Conservation (phyloP, 306 rosid genomes). For the Vicia villosa region DNA sequence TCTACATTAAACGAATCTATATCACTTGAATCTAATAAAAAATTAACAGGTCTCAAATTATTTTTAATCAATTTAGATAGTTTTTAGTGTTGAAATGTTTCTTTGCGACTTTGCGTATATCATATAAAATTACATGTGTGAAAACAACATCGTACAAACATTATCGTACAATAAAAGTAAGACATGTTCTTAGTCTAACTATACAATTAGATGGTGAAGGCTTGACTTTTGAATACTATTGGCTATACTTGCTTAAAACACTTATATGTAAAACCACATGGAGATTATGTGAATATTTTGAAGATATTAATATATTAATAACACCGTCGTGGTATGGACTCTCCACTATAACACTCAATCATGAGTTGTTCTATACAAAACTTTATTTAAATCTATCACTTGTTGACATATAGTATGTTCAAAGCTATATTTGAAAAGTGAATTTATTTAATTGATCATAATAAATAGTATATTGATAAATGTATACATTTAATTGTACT, state of each 20-base stretch:
- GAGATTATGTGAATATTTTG: constrained; percentile 14
- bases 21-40: no score
- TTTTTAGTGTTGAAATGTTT: no score
- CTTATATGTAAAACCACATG: constrained; percentile 28
- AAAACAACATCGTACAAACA: constrained; percentile 4
- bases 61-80: no score
- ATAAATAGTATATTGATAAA: neutral
- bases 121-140: neutral
- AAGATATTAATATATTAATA: neutral
- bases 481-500: constrained; percentile 20
- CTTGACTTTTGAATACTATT: constrained; percentile 38
- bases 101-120: no score
- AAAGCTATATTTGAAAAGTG: neutral
- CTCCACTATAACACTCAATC: constrained; percentile 39
- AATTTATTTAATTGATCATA: neutral
- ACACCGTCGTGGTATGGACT: neutral
- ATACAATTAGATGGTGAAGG: neutral
- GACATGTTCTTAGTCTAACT: neutral
- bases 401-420: no score
- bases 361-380: constrained; percentile 21
- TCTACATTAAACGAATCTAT: no score
- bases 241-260: constrained; percentile 8
- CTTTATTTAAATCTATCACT: neutral
- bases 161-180: neutral
- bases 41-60: no score